phyloP scores from a whole-genome alignment of 176 grass and related monocot species.

The Sorghum bicolor region Sorghum_bicolor_NCBIv3 NC_012871.2:57952501-57953000 shows the following conservation, averaged over 20 bases:
- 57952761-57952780: background rate
- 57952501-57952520: background rate
- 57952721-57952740: background rate
- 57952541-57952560: background rate
- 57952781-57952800: slow-evolving; percentile 5
- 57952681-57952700: background rate
- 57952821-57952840: slow-evolving; percentile 1
- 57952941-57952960: slow-evolving; percentile 78
- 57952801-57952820: background rate
- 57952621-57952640: background rate
- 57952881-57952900: background rate
- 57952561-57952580: background rate
- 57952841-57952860: slow-evolving; percentile 14
- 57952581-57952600: background rate
- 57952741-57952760: slow-evolving; percentile 6
- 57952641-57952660: background rate
- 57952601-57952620: background rate
- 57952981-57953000: slow-evolving; percentile 99
- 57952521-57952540: background rate
- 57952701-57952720: background rate
- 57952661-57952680: background rate
- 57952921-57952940: slow-evolving; percentile 96
- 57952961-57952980: slow-evolving; percentile 91
- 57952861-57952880: slow-evolving; percentile 2
- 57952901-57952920: slow-evolving; percentile 61